These are phyloP conservation scores for Cyberlindnera sargentensis DNA, from an alignment of 805 yeast species.

Conservation along the genomic window DNA sequence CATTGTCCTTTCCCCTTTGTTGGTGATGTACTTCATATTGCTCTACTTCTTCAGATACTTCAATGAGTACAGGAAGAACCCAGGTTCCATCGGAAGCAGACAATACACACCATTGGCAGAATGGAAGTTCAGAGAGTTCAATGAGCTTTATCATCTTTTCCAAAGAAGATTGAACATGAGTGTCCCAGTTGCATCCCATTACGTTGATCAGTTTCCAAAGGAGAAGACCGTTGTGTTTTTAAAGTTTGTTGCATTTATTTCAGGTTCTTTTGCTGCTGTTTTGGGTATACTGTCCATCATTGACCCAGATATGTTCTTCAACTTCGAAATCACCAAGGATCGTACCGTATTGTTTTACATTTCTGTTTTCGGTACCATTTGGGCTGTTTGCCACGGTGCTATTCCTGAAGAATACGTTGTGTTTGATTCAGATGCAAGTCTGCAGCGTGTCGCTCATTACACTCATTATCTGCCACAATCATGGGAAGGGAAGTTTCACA, in stretches of 20 bases:
- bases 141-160: slow-evolving; percentile 87
- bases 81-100: slow-evolving; percentile 72
- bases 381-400: slow-evolving; percentile 75
- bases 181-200: slow-evolving; percentile 70
- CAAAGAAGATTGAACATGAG: slow-evolving; percentile 72
- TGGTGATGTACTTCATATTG: slow-evolving; percentile 74
- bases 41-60: slow-evolving; percentile 86
- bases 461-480: slow-evolving; percentile 86
- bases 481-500: slow-evolving; percentile 84
- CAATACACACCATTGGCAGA: slow-evolving; percentile 92
- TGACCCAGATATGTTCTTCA: slow-evolving; percentile 87
- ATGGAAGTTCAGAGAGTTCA: slow-evolving; percentile 92
- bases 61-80: slow-evolving; percentile 86
- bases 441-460: slow-evolving; percentile 70
- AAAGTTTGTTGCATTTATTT: slow-evolving; percentile 61
- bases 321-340: slow-evolving; percentile 80
- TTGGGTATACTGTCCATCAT: slow-evolving; percentile 68
- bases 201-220: slow-evolving; percentile 88
- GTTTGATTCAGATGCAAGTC: slow-evolving; percentile 90
- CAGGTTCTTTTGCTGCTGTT: slow-evolving; percentile 87
- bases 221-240: slow-evolving; percentile 52
- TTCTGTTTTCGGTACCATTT: slow-evolving; percentile 78
- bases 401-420: slow-evolving; percentile 58
- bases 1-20: slow-evolving; percentile 75
- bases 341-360: slow-evolving; percentile 81